A percentile compares a stretch with the other conserved stretches of the same genome.
These are phyloP conservation scores for Ogataea polymorpha DNA, from an alignment of 805 yeast genomes.

Conservation along the genomic window DNA sequence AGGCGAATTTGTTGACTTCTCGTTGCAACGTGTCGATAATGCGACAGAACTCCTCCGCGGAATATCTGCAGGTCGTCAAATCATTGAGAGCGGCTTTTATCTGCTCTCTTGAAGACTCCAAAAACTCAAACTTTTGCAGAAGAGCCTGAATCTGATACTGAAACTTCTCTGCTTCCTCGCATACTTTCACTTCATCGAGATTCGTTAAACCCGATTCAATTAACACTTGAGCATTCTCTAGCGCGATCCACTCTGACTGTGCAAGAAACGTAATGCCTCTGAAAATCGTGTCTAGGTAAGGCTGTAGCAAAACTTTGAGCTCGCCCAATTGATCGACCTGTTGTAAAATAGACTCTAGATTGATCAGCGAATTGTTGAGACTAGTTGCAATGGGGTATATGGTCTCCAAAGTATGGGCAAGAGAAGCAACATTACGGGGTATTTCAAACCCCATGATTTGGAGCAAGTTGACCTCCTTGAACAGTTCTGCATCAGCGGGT, in stretches of 20 bases:
- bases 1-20: conserved; percentile 32
- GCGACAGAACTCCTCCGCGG: conserved; percentile 12
- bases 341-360: conserved; percentile 29
- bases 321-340: conserved; percentile 34
- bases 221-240: conserved; percentile 49
- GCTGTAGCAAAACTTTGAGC: conserved; percentile 38
- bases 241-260: conserved; percentile 49
- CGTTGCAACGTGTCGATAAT: conserved; percentile 34
- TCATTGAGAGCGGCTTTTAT: conserved; percentile 23
- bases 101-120: conserved; percentile 28
- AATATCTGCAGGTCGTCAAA: conserved; percentile 30
- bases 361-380: conserved; percentile 48
- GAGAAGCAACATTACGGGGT: conserved; percentile 49
- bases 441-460: conserved; percentile 49
- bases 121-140: conserved; percentile 29
- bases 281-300: conserved; percentile 29
- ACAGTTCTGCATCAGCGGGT: conserved; percentile 36
- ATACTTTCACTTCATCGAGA: conserved; percentile 29
- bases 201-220: conserved; percentile 28
- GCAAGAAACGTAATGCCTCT: conserved; percentile 34
- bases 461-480: conserved; percentile 54
- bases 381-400: conserved; percentile 57
- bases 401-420: conserved; percentile 47
- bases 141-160: conserved; percentile 33
- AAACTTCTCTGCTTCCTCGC: conserved; percentile 31